Evolutionary conservation across 495 filamentous ascomycete species (phyloP), one percentile per base, ranked within the genome.

Genomic region (Eremomyces bilateralis): DNA sequence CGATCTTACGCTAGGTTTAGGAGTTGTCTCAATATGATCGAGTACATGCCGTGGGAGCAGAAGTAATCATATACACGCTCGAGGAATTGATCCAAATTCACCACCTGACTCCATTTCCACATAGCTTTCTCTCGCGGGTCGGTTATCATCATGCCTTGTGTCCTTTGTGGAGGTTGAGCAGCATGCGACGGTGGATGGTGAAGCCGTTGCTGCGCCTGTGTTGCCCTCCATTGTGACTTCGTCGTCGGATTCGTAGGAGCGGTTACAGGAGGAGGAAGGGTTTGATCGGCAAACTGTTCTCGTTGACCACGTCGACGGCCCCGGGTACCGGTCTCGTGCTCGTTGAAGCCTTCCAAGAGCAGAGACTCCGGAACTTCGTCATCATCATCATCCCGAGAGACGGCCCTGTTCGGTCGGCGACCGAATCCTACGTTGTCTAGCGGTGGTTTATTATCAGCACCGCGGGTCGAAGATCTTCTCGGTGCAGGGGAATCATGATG

Each of bases 51-150:
- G 42, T 76, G 69, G 0, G 79, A 79, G 15, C 71, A 53, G 51
- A 77, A 97, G 49, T 95, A 97, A 28, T 73, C 63, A 51, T 95
- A 97, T 17, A 94, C 85, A 36, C 92, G 77, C 41, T 67, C 63
- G 30, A 97, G 64, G 51, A 94, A 95, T 39, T 72, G 76, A 51
- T 97, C 88, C 38, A 97, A 57, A 48, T 95, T 88, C 29, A 73
- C 68, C 20, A 91, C 80, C 47, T 93, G 94, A 37, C 79, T 78
- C 82, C 88, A 97, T 49, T 75, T 73, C 77, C 84, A 95, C 65
- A 92, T 73, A 2, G 88, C 85, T 52, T 72, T 80, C 45, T 83
- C 72, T 54, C 74, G 78, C 10, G 76, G 73, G 46, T 73, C 70
- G 22, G 62, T 53, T 44, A 69, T 42, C 33, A 57, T 53, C 49